Base-by-base conservation (phyloP, 2,329 filamentous ascomycete species). In the Monosporascus sp. region DNA sequence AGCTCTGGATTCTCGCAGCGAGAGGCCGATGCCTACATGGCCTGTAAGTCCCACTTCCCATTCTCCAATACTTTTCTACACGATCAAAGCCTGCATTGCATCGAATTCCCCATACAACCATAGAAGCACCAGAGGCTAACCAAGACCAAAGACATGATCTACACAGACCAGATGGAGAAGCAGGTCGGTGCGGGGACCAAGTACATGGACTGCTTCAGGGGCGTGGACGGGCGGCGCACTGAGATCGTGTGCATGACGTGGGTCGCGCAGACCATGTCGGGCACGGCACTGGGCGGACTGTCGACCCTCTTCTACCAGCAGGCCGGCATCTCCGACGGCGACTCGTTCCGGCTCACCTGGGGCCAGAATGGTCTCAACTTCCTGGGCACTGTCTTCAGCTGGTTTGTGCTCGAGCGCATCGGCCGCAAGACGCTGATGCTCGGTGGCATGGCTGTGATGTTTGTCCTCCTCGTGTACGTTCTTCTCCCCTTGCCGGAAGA, bases 141-240 rank as follows among this genome's bases (percentile, higher is more conserved):
- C 20, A 3, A 19, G 43, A 50, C 72, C 19, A 63, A 68, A 55
- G 70, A 75, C 64, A 73, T 76, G 67, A 52, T 69, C 16, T 69
- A 74, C 51, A 77, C 74, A 2, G 69, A 75, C 52, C 68, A 72
- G 62, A 63, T 72, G 57, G 72, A 74, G 55, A 68, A 70, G 52
- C 63, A 66, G 41, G 59, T 67, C 49, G 61, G 65, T 1, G 51
- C 55, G 2, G 72, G 72, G 1, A 69, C 68, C 0, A 66, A 56
- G 2, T 77, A 77, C 52, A 54, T 50, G 52, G 71, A 76, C 61
- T 74, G 71, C 57, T 77, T 77, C 60, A 68, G 64, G 24, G 69
- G 70, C 19, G 60, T 66, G 14, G 70, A 78, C 50, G 63, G 72
- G 2, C 63, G 70, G 7, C 62, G 72, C 16, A 71, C 70, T 0